Base-by-base conservation (phyloP, 306 rosid genomes). In the Ceratonia siliqua region DNA sequence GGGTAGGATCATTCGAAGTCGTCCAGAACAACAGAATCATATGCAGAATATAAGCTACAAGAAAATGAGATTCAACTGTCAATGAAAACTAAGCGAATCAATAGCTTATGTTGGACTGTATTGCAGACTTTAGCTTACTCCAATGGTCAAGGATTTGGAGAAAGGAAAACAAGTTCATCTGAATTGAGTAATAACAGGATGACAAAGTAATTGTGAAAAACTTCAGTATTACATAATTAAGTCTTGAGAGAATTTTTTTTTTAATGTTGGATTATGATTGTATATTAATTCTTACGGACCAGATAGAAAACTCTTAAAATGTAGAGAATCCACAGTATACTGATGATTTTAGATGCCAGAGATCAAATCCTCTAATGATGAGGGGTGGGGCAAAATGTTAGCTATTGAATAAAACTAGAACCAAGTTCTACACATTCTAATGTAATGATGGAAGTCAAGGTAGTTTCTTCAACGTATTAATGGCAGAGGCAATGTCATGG, bases 321-420 rank as follows among this genome's bases (percentile, higher is more conserved):
- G 66, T 25, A 64, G 32, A 41, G 46, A 73, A 71, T 54, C 64
- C 56, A 59, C 76, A 42, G 24, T 36, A 36, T 25, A 56, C 46
- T 63, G 42, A 71, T 79, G 42, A 61, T 79, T 79, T 43, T 42
- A 28, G 73, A 79, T 72, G 79, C 48, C 65, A 49, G 50, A 36
- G 21, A 53, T 46, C 55, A 76, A 65, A 79, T 56, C 50, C 33
- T 32, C 45, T 33, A 39, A 57, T 70, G 52, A 79, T 65, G 76
- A 83, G 52, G 35, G 25, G 74, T 58, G 36, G 53, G 62, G 39
- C 24, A 49, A 50, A 53, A 66, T 18, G 43, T 49, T 79, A 25
- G 42, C 68, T 15, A 79, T 39, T 25, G 48, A 43, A 74, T 70
- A 22, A 70, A 48, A 75, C 36, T 79, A 36, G 10, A 70, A 78